Evolutionary conservation across 2,329 filamentous ascomycete species (phyloP).

Genomic region (Fusarium piperis): DNA sequence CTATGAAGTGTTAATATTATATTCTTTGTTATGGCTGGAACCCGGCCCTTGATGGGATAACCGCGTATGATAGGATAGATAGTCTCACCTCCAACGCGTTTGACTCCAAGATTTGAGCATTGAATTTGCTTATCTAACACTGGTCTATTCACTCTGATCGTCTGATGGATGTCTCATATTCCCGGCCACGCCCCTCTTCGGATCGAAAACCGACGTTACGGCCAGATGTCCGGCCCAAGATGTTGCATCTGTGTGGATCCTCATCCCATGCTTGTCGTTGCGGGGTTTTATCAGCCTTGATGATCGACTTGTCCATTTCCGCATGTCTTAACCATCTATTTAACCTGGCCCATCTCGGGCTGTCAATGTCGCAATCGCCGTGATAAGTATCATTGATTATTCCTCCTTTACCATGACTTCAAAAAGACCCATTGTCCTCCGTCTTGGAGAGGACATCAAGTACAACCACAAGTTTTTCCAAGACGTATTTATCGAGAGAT

Average conservation of each 20-base stretch:
- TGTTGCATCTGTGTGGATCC: neutral
- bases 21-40: too few relatives aligned
- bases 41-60: too few relatives aligned
- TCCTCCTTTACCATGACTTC: slow-evolving; percentile 10
- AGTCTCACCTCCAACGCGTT: neutral
- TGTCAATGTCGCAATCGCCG: neutral
- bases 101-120: neutral
- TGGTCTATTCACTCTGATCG: neutral
- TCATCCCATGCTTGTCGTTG: neutral
- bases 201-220: neutral
- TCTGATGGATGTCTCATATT: neutral
- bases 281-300: neutral
- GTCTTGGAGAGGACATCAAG: slow-evolving; percentile 57
- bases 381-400: neutral
- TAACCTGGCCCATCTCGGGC: neutral
- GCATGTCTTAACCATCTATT: neutral
- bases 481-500: slow-evolving; percentile 50
- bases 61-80: too few relatives aligned
- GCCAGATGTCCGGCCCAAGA: neutral
- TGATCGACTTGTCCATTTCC: neutral
- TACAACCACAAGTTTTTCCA: slow-evolving; percentile 56
- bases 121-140: neutral
- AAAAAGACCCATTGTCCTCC: slow-evolving; percentile 28
- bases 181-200: neutral
- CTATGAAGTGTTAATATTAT: too few relatives aligned